These are phyloP conservation scores for Pseudonitzschia multiseries DNA, from an alignment of 108 stramenopile species.

Conservation along the genomic window DNA sequence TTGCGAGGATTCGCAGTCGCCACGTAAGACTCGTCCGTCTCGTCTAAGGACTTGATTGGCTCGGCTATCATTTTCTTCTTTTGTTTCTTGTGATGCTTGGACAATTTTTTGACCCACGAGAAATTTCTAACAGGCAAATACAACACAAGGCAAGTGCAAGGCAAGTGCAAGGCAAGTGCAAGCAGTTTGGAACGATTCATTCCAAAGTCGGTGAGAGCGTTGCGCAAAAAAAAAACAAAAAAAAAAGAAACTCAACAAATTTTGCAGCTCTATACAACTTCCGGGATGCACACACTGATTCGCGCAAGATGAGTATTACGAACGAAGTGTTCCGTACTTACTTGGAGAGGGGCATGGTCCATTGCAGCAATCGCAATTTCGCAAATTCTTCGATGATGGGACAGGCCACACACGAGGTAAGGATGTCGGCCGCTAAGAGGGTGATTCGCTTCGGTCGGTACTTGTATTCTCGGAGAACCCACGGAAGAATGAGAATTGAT, in stretches of 20 bases:
- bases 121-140: constrained; percentile 49
- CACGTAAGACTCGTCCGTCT: background rate
- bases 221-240: too few relatives aligned
- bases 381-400: constrained; percentile 87
- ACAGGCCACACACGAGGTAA: constrained; percentile 71
- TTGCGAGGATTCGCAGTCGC: background rate
- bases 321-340: constrained; percentile 17
- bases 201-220: background rate
- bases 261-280: too few relatives aligned
- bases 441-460: constrained; percentile 82
- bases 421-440: constrained; percentile 83
- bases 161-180: too few relatives aligned
- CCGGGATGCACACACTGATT: too few relatives aligned
- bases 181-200: too few relatives aligned
- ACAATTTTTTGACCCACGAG: constrained; percentile 45
- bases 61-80: constrained; percentile 35
- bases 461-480: constrained; percentile 80
- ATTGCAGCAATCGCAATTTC: constrained; percentile 73
- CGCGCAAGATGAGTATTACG: too few relatives aligned
- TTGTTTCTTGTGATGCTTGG: constrained; percentile 44
- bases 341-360: constrained; percentile 54
- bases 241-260: too few relatives aligned
- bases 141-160: background rate
- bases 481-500: constrained; percentile 68
- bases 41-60: constrained; percentile 6